Evolutionary conservation across 2,329 filamentous ascomycete genomes (phyloP).

Genomic region (Phialemoniopsis sp.): DNA sequence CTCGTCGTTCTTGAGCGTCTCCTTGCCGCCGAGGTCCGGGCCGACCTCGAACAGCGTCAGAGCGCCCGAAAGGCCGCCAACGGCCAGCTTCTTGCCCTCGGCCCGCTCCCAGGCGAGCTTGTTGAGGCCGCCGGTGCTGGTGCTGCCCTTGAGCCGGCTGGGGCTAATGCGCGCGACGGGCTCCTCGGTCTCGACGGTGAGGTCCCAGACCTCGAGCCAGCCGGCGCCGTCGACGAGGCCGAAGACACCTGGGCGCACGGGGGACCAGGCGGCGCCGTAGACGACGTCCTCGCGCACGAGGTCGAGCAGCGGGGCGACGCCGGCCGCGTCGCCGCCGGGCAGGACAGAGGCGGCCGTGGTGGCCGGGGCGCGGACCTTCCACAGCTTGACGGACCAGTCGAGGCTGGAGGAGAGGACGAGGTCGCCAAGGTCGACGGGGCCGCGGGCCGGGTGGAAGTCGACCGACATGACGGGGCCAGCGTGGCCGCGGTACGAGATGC

Average conservation of each 20-base stretch:
- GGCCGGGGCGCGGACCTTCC: conserved; percentile 84
- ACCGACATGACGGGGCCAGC: conserved; percentile 93
- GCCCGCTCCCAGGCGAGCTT: conserved; percentile 91
- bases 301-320: conserved; percentile 75
- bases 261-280: conserved; percentile 94
- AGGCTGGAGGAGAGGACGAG: conserved; percentile 87
- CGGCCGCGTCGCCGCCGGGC: conserved; percentile 22
- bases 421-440: conserved; percentile 90
- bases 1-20: conserved; percentile 79
- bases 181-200: conserved; percentile 88
- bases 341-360: conserved; percentile 58
- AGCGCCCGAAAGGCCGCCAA: conserved; percentile 86
- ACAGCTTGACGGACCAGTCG: conserved; percentile 96
- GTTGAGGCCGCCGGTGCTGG: conserved; percentile 57
- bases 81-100: conserved; percentile 82
- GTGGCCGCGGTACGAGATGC: conserved; percentile 85
- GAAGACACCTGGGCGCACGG: conserved; percentile 90
- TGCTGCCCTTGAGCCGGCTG: conserved; percentile 60
- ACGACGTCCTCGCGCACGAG: conserved; percentile 94
- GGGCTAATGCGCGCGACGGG: conserved; percentile 79
- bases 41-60: conserved; percentile 93
- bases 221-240: conserved; percentile 91
- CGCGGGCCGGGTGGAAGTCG: conserved; percentile 89
- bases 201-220: conserved; percentile 90
- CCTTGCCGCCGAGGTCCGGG: conserved; percentile 75